Conservation (phyloP, 75 land plant species). For the Selaginella moellendorffii region DNA sequence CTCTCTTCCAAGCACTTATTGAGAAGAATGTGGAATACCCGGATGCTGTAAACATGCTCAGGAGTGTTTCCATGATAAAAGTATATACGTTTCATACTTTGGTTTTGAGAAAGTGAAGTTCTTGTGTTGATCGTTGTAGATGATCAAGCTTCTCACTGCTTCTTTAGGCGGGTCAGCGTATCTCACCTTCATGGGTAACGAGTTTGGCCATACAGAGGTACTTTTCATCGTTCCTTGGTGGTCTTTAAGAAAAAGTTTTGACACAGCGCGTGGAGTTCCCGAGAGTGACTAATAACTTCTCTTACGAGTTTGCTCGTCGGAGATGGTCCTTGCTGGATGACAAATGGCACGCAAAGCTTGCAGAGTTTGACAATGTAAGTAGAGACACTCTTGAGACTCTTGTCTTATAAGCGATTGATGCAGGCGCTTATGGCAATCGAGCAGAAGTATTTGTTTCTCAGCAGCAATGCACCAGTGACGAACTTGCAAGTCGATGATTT, state of each 20-base stretch:
- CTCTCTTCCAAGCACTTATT: slow-evolving; percentile 21
- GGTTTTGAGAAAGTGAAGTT: not conserved
- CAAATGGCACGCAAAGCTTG: slow-evolving; percentile 35
- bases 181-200: slow-evolving; percentile 97
- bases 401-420: not conserved
- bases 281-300: slow-evolving; percentile 54
- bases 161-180: slow-evolving; percentile 69
- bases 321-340: slow-evolving; percentile 48
- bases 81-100: not conserved
- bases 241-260: not conserved
- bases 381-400: not conserved
- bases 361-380: slow-evolving; percentile 63
- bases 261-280: slow-evolving; percentile 83
- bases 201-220: slow-evolving; percentile 94
- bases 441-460: not conserved
- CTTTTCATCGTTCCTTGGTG: not conserved
- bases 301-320: slow-evolving; percentile 59
- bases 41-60: not conserved
- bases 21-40: not conserved
- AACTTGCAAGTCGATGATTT: not conserved
- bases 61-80: not conserved
- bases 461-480: not conserved
- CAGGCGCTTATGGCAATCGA: not conserved
- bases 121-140: slow-evolving; percentile 27
- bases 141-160: slow-evolving; percentile 65